Evolutionary conservation across 1,284 basidiomycete genomes (phyloP).

Genomic region (Apiotrichum gamsii): DNA sequence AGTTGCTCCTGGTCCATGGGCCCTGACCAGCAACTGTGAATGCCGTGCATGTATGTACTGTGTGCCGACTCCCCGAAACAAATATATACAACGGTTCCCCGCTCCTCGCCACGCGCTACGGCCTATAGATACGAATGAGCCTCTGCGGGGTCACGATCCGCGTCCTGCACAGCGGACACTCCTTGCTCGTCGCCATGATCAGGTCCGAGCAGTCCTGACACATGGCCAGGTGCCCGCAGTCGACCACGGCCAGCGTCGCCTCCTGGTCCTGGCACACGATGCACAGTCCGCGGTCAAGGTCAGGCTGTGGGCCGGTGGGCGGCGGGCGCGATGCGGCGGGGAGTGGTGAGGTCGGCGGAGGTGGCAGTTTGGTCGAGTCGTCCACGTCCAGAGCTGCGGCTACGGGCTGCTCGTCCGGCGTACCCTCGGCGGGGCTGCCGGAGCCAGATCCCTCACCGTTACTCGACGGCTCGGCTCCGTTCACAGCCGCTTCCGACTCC

Average conservation of each 20-base stretch:
- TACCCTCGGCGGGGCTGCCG: too few species aligned
- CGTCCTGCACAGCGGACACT: conserved; percentile 79
- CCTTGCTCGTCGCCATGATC: conserved; percentile 68
- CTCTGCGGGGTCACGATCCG: conserved; percentile 63
- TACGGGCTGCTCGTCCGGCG: too few species aligned
- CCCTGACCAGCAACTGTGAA: too few species aligned
- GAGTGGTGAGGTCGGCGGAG: background rate
- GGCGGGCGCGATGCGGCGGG: background rate
- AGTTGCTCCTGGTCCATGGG: too few species aligned
- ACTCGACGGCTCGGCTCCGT: too few species aligned
- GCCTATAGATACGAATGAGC: conserved; percentile 64
- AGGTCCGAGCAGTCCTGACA: conserved; percentile 76
- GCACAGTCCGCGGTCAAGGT: conserved; percentile 67
- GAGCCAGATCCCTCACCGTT: too few species aligned
- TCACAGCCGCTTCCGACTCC: conserved; percentile 18
- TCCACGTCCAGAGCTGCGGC: background rate
- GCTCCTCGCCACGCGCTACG: too few species aligned
- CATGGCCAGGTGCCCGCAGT: conserved; percentile 82
- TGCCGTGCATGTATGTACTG: too few species aligned
- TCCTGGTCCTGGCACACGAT: conserved; percentile 87
- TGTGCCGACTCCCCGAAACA: too few species aligned
- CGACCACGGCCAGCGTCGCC: conserved; percentile 82
- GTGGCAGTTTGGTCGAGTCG: background rate
- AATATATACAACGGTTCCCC: too few species aligned
- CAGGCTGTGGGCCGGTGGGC: conserved; percentile 39